Evolutionary conservation across 2,329 filamentous ascomycete genomes (phyloP).

Genomic region (Drechslerella coelobrocha): DNA sequence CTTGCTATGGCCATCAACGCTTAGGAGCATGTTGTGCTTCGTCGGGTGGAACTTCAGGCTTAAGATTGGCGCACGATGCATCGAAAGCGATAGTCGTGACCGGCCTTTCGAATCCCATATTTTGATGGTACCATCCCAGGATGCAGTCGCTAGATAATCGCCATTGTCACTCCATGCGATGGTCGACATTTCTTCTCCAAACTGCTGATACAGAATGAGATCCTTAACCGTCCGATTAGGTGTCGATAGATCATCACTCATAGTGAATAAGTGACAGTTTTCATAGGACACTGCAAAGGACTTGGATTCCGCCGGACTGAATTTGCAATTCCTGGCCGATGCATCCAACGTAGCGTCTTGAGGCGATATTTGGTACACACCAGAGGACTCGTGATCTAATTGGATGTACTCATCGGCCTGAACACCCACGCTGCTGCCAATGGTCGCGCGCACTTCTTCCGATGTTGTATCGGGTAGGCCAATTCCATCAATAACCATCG

Average conservation of each 20-base stretch:
- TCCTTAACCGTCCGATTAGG: constrained; percentile 25
- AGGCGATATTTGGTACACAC: constrained; percentile 33
- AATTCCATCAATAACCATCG: constrained; percentile 46
- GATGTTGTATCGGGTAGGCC: constrained; percentile 45
- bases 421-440: constrained; percentile 44
- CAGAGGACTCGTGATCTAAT: constrained; percentile 33
- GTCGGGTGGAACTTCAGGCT: constrained; percentile 44
- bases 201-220: constrained; percentile 17
- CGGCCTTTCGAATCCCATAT: constrained; percentile 39
- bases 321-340: constrained; percentile 36
- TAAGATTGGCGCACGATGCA: constrained; percentile 43
- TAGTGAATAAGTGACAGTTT: constrained; percentile 39
- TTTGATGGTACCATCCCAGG: constrained; percentile 42
- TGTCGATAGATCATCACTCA: constrained; percentile 24
- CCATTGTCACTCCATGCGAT: constrained; percentile 44
- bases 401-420: constrained; percentile 49
- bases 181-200: constrained; percentile 31
- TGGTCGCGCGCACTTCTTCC: constrained; percentile 46
- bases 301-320: constrained; percentile 29
- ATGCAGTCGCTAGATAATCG: constrained; percentile 43
- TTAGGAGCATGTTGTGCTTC: constrained; percentile 35
- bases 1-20: constrained; percentile 40
- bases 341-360: constrained; percentile 14
- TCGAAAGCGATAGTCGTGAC: constrained; percentile 29
- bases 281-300: constrained; percentile 30